Evolutionary conservation across 768 basidiomycete genomes (phyloP).

Genomic region (Neoboletus subvelutipes): DNA sequence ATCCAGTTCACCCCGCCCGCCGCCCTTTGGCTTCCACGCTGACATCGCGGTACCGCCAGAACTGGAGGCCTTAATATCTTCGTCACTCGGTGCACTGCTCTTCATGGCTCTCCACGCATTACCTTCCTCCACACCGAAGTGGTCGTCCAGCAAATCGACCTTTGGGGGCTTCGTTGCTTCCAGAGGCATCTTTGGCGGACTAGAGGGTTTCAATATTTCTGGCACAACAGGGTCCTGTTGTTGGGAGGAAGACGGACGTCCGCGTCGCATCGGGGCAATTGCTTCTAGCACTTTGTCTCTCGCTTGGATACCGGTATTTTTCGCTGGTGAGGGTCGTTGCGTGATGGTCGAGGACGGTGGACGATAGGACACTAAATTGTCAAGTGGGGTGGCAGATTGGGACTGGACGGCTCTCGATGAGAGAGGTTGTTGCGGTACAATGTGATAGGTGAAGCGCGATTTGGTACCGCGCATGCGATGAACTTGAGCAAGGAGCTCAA

Average conservation of each 20-base stretch:
- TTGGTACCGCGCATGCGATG: constrained; percentile 87
- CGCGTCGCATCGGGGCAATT: constrained; percentile 75
- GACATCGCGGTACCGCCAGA: constrained; percentile 25
- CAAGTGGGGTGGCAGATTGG: constrained; percentile 31
- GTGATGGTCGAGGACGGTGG: constrained; percentile 17
- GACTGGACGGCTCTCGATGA: constrained; percentile 40
- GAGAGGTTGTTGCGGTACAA: constrained; percentile 48
- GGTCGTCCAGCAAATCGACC: constrained; percentile 37
- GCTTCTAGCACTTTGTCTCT: constrained; percentile 78
- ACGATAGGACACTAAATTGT: constrained; percentile 41
- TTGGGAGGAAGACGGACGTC: constrained; percentile 49
- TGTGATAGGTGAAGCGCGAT: constrained; percentile 70
- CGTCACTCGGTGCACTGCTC: constrained; percentile 15
- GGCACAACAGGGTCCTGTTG: constrained; percentile 38
- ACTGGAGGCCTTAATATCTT: constrained; percentile 20
- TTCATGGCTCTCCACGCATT: constrained; percentile 47
- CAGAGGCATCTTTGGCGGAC: constrained; percentile 17
- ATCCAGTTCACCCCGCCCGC: constrained; percentile 23
- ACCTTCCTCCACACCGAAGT: constrained; percentile 44
- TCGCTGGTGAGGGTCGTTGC: constrained; percentile 23
- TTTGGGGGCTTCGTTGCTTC: constrained; percentile 18
- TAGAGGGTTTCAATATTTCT: constrained; percentile 29
- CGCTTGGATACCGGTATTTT: constrained; percentile 59
- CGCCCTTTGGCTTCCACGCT: constrained; percentile 31
- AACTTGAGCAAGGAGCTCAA: constrained; percentile 79